Percentiles rank a stretch among this genome's conserved stretches.
phyloP scores from a whole-genome alignment of 2,329 filamentous ascomycete genomes.

The Drechslerella dactyloides region DNA sequence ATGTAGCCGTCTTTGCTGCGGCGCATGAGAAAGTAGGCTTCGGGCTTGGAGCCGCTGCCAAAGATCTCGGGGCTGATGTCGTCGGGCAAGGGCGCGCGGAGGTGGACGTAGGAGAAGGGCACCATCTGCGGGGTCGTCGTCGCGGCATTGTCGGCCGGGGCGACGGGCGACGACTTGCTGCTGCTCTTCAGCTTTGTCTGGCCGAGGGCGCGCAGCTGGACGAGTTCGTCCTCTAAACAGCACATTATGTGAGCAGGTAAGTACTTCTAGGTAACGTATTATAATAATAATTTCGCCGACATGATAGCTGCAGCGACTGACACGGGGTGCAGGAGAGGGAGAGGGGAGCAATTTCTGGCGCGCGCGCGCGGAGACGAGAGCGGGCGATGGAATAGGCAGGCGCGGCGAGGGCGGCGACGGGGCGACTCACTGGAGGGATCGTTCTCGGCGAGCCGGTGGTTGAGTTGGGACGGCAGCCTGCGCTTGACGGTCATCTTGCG shows the following conservation, averaged over 20 bases:
- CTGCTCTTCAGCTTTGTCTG: slow-evolving; percentile 83
- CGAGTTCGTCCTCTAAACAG: slow-evolving; percentile 71
- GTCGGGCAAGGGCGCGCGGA: slow-evolving; percentile 81
- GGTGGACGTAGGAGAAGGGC: slow-evolving; percentile 92
- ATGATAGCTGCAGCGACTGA: not conserved
- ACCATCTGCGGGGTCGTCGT: slow-evolving; percentile 69
- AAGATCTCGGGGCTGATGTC: slow-evolving; percentile 83
- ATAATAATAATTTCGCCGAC: too few species aligned
- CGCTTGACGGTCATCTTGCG: slow-evolving; percentile 42
- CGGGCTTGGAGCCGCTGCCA: slow-evolving; percentile 69
- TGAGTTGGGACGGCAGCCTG: slow-evolving; percentile 40
- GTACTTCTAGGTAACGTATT: not conserved
- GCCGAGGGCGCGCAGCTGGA: slow-evolving; percentile 83
- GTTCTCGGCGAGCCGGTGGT: slow-evolving; percentile 37
- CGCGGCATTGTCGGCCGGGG: slow-evolving; percentile 68
- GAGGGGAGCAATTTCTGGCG: not conserved
- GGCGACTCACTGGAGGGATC: slow-evolving; percentile 40
- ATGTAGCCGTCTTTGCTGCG: slow-evolving; percentile 83
- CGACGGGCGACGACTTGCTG: slow-evolving; percentile 18
- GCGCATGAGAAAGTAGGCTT: slow-evolving; percentile 96
- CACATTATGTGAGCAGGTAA: not conserved
- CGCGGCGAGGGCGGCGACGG: slow-evolving; percentile 10
- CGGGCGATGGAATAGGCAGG: slow-evolving; percentile 2
- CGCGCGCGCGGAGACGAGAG: not conserved
- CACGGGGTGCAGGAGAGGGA: not conserved